Percentiles rank a stretch among this genome's conserved stretches.
Conservation (phyloP, 257 asterid species). For the Fraxinus americana region DNA sequence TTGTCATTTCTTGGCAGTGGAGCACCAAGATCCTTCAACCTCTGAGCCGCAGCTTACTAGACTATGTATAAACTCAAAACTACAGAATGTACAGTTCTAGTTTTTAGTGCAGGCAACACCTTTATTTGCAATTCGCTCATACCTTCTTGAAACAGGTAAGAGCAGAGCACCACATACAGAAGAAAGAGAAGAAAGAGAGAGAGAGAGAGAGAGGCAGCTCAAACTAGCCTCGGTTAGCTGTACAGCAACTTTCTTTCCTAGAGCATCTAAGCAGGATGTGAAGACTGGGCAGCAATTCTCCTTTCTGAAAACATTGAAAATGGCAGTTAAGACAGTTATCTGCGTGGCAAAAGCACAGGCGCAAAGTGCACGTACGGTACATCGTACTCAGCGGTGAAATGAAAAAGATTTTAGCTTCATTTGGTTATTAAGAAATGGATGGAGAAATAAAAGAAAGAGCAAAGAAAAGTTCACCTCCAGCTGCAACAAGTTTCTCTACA, state of each 20-base stretch:
- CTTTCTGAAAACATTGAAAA: constrained; percentile 51
- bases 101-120: constrained; percentile 45
- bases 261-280: constrained; percentile 37
- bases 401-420: background rate
- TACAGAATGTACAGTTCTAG: constrained; percentile 52
- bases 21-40: constrained; percentile 5
- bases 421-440: background rate
- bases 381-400: background rate
- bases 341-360: no score
- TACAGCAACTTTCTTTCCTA: constrained; percentile 47
- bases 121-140: constrained; percentile 39
- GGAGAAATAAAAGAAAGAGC: background rate
- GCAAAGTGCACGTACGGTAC: background rate
- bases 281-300: constrained; percentile 65
- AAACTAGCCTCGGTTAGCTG: constrained; percentile 74
- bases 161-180: constrained; percentile 32
- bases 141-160: constrained; percentile 29
- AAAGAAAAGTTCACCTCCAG: constrained; percentile 61
- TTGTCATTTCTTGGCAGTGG: background rate
- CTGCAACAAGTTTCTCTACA: constrained; percentile 87
- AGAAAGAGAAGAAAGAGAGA: constrained; percentile 1
- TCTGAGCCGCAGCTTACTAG: constrained; percentile 44
- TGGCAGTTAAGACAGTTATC: background rate
- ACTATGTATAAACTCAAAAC: constrained; percentile 47
- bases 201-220: constrained; percentile 25